These are phyloP conservation scores for Rutstroemia sp. DNA, from an alignment of 2,329 filamentous ascomycete species.

Conservation along the genomic window DNA sequence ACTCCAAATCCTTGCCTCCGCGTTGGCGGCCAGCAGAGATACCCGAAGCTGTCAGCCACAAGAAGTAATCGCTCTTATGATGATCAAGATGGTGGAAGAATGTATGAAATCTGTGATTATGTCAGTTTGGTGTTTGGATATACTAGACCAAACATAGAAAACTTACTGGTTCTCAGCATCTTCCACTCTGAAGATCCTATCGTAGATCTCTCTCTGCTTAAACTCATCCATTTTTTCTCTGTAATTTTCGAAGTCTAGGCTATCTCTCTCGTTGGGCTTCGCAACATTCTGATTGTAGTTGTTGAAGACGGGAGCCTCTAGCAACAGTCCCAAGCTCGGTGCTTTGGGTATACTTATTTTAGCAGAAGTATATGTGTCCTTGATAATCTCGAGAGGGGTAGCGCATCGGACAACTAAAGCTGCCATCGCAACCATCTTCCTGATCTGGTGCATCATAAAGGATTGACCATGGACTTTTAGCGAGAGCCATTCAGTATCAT, in stretches of 20 bases:
- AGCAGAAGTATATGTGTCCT: constrained; percentile 62
- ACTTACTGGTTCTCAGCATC: constrained; percentile 78
- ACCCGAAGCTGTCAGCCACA: constrained; percentile 66
- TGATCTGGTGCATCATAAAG: constrained; percentile 99
- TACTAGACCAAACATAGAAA: neutral
- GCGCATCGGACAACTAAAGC: constrained; percentile 79
- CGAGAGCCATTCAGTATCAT: constrained; percentile 90
- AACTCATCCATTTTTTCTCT: constrained; percentile 77
- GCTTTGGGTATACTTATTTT: constrained; percentile 90
- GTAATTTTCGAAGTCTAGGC: constrained; percentile 72
- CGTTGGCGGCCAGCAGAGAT: constrained; percentile 50
- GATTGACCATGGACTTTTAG: constrained; percentile 95
- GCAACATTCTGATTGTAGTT: constrained; percentile 73
- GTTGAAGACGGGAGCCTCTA: constrained; percentile 89
- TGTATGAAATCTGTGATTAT: constrained; percentile 53
- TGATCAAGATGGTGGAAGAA: constrained; percentile 77
- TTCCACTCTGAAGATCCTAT: constrained; percentile 83
- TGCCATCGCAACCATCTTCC: constrained; percentile 96
- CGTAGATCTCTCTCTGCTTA: constrained; percentile 88
- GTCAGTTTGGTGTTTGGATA: neutral
- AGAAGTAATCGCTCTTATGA: constrained; percentile 63
- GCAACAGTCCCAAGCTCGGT: constrained; percentile 75
- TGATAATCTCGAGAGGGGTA: constrained; percentile 62
- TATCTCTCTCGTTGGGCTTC: constrained; percentile 53
- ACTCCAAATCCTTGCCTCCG: constrained; percentile 11